Percentiles rank a stretch among this genome's conserved stretches.
These are phyloP conservation scores for Candida maesae DNA, from an alignment of 805 yeast genomes.

Conservation along the genomic window DNA sequence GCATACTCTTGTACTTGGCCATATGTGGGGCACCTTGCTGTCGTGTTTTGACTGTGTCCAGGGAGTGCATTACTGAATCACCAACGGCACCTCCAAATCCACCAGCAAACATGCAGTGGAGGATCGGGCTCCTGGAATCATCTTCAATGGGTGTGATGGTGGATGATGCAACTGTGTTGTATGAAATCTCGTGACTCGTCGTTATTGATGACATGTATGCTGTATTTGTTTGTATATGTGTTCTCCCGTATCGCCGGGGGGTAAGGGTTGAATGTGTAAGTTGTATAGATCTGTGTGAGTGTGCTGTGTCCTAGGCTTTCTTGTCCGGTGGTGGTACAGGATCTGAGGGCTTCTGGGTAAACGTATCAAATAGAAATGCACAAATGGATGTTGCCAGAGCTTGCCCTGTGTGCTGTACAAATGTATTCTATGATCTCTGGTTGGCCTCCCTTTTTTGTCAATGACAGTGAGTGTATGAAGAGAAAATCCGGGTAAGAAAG, in stretches of 20 bases:
- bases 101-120: conserved; percentile 78
- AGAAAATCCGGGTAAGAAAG: no score
- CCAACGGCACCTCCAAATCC: conserved; percentile 94
- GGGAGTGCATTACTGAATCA: conserved; percentile 89
- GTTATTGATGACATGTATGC: conserved; percentile 11
- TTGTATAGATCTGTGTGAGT: no score
- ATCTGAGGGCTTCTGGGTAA: no score
- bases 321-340: no score
- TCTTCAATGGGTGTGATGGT: conserved; percentile 15
- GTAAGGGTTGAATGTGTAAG: no score
- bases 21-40: conserved; percentile 89
- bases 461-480: no score
- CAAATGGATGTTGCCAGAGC: no score
- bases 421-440: no score
- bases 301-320: no score
- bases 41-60: conserved; percentile 94
- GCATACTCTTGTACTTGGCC: conserved; percentile 66
- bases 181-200: conserved; percentile 10
- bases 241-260: background rate
- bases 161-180: conserved; percentile 16
- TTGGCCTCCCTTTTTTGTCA: no score
- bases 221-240: background rate
- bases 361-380: no score
- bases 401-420: no score
- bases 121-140: conserved; percentile 34